Evolutionary conservation across 176 grass and related monocot genomes (phyloP).

Genomic region (Olyra latifolia): DNA sequence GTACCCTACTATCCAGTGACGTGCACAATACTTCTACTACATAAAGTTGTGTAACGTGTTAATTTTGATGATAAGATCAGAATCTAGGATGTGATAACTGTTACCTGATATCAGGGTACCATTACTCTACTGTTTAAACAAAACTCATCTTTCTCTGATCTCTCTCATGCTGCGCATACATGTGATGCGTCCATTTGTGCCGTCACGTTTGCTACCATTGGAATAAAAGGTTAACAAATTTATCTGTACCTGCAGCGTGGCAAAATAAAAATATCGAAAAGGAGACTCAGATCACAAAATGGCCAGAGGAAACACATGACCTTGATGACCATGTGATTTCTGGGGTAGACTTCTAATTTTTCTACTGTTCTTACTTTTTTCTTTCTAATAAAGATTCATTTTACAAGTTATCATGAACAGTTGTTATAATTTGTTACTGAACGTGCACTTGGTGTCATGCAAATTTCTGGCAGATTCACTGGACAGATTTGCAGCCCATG

Average conservation of each 20-base stretch:
- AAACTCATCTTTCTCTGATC: no score
- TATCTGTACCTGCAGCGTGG: background rate
- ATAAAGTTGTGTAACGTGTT: no score
- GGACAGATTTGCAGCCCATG: slow-evolving; percentile 12
- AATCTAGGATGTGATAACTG: no score
- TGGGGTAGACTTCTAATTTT: background rate
- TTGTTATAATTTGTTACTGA: background rate
- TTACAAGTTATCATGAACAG: background rate
- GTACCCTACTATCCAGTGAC: no score
- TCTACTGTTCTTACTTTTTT: background rate
- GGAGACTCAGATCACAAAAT: background rate
- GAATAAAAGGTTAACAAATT: no score
- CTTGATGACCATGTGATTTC: slow-evolving; percentile 3
- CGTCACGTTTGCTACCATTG: no score
- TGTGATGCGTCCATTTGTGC: no score
- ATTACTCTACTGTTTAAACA: no score
- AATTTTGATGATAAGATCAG: no score
- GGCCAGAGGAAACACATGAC: slow-evolving; percentile 16
- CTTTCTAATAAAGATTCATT: background rate
- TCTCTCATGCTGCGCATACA: no score
- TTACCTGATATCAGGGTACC: no score
- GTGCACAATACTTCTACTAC: no score
- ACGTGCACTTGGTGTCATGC: background rate
- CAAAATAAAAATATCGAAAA: background rate
- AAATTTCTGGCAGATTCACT: background rate